Percentiles rank a stretch among this genome's conserved stretches.
phyloP scores from a whole-genome alignment of 805 yeast species.

The Myxozyma mucilagina region DNA sequence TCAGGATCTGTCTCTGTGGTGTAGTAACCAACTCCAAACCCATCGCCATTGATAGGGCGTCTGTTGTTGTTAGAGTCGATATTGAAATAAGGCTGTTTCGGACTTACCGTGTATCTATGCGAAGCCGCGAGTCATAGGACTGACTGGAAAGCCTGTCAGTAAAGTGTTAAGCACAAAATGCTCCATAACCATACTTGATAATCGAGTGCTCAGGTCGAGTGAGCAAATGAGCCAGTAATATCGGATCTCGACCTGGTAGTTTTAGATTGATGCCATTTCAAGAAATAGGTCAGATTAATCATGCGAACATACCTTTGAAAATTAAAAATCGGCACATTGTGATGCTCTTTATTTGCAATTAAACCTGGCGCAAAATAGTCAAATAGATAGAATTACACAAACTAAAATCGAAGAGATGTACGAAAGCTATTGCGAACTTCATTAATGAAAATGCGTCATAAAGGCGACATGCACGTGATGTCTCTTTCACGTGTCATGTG shows the following conservation, averaged over 20 bases:
- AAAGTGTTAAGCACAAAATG: not conserved
- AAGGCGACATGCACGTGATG: too few relatives aligned
- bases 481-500: too few relatives aligned
- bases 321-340: constrained; percentile 96
- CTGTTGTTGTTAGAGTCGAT: constrained; percentile 42
- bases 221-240: constrained; percentile 77
- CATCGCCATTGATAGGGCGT: constrained; percentile 96
- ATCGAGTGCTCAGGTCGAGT: constrained; percentile 97
- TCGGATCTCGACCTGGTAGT: constrained; percentile 71
- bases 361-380: too few relatives aligned
- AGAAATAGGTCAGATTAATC: not conserved
- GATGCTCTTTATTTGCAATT: too few relatives aligned
- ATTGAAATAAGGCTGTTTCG: not conserved
- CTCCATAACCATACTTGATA: constrained; percentile 54
- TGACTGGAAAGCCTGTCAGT: constrained; percentile 47
- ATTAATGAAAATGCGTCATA: not conserved
- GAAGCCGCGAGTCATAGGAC: constrained; percentile 83
- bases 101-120: constrained; percentile 64
- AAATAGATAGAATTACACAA: too few relatives aligned
- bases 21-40: constrained; percentile 96
- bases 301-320: constrained; percentile 53
- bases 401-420: too few relatives aligned
- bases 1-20: constrained; percentile 52
- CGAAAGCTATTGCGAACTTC: not conserved
- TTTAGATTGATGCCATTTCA: not conserved